These are phyloP conservation scores for Conticribra guillardii DNA, from an alignment of 108 stramenopile species.

Conservation along the genomic window DNA sequence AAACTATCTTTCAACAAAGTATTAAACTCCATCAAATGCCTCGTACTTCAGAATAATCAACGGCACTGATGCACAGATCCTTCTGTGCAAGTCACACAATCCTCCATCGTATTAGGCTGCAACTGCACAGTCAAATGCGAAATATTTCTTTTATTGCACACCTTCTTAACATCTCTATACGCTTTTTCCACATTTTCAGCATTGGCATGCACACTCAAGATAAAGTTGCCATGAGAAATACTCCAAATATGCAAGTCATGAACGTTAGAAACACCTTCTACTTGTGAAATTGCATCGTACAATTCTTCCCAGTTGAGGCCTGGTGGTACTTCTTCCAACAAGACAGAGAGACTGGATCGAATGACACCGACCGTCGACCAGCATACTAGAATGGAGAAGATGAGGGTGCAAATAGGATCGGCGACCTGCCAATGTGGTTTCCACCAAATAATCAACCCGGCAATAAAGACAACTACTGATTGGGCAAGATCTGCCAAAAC, in stretches of 20 bases:
- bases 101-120: conserved; percentile 37
- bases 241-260: conserved; percentile 95
- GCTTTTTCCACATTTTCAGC: conserved; percentile 45
- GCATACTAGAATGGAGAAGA: conserved; percentile 90
- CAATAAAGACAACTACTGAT: conserved; percentile 89
- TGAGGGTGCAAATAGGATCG: conserved; percentile 93
- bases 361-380: conserved; percentile 82
- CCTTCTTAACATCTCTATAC: conserved; percentile 32
- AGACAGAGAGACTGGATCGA: conserved; percentile 68
- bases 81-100: conserved; percentile 60
- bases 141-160: conserved; percentile 53
- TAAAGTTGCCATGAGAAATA: conserved; percentile 65
- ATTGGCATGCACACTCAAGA: conserved; percentile 63
- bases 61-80: conserved; percentile 37
- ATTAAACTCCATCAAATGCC: background rate
- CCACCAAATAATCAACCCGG: conserved; percentile 91
- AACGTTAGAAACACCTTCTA: conserved; percentile 77
- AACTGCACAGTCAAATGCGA: conserved; percentile 73
- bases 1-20: too few species aligned
- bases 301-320: conserved; percentile 71
- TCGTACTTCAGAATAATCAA: conserved; percentile 3
- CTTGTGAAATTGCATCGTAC: conserved; percentile 52
- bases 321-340: conserved; percentile 92
- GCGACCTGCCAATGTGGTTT: conserved; percentile 81
- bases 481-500: conserved; percentile 94